A percentile compares a stretch with the other conserved stretches of the same genome.
phyloP scores from a whole-genome alignment of 106 monocot genomes.

The Gastrodia elata region DNA sequence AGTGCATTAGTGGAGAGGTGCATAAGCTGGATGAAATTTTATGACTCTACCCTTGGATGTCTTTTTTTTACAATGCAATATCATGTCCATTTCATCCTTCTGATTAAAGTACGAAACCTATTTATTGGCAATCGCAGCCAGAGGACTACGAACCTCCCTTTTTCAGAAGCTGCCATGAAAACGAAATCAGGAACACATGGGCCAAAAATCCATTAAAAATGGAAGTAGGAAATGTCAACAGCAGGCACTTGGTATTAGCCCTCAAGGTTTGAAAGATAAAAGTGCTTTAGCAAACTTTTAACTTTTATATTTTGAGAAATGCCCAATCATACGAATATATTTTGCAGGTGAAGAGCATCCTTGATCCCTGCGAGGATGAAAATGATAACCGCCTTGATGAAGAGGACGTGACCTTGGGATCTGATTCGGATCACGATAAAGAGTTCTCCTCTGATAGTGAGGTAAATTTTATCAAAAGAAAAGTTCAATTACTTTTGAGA shows the following conservation, averaged over 20 bases:
- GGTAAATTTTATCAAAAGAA: slow-evolving; percentile 26
- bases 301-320: neutral
- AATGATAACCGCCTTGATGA: slow-evolving; percentile 54
- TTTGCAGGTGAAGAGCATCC: slow-evolving; percentile 89
- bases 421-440: slow-evolving; percentile 45
- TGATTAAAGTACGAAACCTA: neutral
- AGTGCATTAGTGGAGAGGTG: too few species aligned
- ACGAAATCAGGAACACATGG: slow-evolving; percentile 68
- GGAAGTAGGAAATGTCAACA: slow-evolving; percentile 94
- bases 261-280: slow-evolving; percentile 53
- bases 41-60: too few species aligned
- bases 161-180: slow-evolving; percentile 73
- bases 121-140: slow-evolving; percentile 47
- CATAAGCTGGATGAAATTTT: too few species aligned
- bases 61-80: neutral
- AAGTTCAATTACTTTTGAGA: too few species aligned
- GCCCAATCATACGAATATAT: neutral
- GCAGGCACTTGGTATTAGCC: slow-evolving; percentile 84
- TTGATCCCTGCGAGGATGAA: slow-evolving; percentile 98
- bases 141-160: slow-evolving; percentile 93
- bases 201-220: slow-evolving; percentile 79
- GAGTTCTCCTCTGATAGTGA: slow-evolving; percentile 77
- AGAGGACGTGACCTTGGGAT: slow-evolving; percentile 57
- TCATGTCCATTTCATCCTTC: neutral
- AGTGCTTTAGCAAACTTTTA: neutral